Conservation (phyloP, 2,329 filamentous ascomycete species). For the Penicillium olsonii region DNA sequence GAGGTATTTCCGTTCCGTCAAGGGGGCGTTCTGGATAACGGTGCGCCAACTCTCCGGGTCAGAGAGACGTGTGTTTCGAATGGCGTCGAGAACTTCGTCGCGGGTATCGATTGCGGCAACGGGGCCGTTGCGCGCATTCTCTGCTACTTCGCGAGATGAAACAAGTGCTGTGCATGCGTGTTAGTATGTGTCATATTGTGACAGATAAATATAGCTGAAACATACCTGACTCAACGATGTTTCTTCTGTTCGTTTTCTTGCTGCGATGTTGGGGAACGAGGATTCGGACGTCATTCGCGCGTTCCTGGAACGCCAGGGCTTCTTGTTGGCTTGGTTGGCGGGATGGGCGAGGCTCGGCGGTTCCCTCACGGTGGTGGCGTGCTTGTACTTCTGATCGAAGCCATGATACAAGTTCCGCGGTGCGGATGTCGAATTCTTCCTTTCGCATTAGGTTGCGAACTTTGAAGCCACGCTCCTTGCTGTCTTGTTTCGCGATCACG, state of each 20-base stretch:
- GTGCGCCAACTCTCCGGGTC: constrained; percentile 82
- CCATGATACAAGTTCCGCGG: constrained; percentile 73
- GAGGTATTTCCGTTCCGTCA: constrained; percentile 78
- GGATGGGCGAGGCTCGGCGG: constrained; percentile 45
- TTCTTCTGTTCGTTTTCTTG: constrained; percentile 88
- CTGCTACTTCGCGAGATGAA: constrained; percentile 62
- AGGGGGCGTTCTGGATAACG: constrained; percentile 74
- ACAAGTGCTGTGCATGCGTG: constrained; percentile 46
- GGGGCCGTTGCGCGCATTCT: constrained; percentile 72
- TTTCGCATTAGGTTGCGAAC: constrained; percentile 76
- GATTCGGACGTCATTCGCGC: constrained; percentile 77
- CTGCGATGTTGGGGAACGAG: constrained; percentile 77
- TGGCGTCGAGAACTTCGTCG: constrained; percentile 76
- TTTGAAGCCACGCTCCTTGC: constrained; percentile 64
- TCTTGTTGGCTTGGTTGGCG: constrained; percentile 46
- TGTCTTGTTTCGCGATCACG: constrained; percentile 75
- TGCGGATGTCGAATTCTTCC: constrained; percentile 77
- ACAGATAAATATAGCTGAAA: constrained; percentile 5
- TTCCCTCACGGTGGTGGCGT: constrained; percentile 63
- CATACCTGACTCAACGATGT: constrained; percentile 79
- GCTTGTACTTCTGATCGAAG: constrained; percentile 81
- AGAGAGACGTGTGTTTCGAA: constrained; percentile 72
- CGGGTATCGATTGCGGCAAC: constrained; percentile 86
- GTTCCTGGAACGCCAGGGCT: constrained; percentile 38
- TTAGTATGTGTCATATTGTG: no score